Conservation (phyloP, 1,284 basidiomycete genomes). For the Sparassis latifolia region DNA sequence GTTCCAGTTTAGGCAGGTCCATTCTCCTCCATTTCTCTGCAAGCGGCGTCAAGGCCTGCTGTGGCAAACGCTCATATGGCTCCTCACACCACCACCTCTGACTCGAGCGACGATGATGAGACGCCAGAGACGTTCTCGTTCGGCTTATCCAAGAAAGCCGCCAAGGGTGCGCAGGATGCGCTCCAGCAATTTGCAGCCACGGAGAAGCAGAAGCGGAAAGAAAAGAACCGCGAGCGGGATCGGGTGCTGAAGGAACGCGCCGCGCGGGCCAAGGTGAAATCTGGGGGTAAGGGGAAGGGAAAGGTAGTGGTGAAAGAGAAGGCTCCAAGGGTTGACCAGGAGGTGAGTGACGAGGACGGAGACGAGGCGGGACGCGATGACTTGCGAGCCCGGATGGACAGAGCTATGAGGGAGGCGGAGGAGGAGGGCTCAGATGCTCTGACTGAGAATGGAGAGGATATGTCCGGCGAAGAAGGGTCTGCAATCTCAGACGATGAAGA, state of each 20-base stretch:
- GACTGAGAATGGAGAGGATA: background rate
- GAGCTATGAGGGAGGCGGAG: slow-evolving; percentile 28
- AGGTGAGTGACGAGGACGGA: slow-evolving; percentile 6
- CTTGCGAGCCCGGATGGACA: slow-evolving; percentile 25
- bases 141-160: slow-evolving; percentile 20
- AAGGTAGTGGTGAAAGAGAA: slow-evolving; percentile 2
- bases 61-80: background rate
- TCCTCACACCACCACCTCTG: background rate
- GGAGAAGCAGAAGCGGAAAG: slow-evolving; percentile 25
- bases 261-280: slow-evolving; percentile 8
- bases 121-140: slow-evolving; percentile 28
- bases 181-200: slow-evolving; percentile 19
- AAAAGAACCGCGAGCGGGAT: slow-evolving; percentile 24
- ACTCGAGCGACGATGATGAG: slow-evolving; percentile 13
- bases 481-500: background rate
- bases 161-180: slow-evolving; percentile 18
- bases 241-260: slow-evolving; percentile 24
- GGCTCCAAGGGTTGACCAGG: slow-evolving; percentile 5
- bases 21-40: too few species aligned
- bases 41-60: too few species aligned
- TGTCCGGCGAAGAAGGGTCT: background rate
- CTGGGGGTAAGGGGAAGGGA: slow-evolving; percentile 11
- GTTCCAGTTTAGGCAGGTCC: too few species aligned
- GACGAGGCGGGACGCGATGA: slow-evolving; percentile 11
- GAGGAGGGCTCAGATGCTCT: slow-evolving; percentile 12